Base-by-base conservation (phyloP, 192 early-diverging fungal genomes). In the Diversispora epigaea region DNA sequence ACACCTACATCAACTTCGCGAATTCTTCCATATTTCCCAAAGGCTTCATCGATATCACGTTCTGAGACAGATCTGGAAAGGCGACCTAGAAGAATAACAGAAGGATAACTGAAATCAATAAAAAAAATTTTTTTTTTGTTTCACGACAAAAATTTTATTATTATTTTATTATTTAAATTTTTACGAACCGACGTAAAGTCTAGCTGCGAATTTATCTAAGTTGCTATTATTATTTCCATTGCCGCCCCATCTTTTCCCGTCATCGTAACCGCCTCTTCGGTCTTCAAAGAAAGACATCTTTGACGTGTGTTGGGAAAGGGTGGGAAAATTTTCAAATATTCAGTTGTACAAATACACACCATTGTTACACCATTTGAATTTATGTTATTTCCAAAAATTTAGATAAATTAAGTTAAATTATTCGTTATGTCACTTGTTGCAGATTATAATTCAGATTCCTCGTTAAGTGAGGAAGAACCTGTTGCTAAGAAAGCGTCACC, bases 371-470 rank as follows among this genome's bases (percentile, higher is more conserved):
- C 50, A 17, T 9, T 54, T 54, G 4, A 17, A 11, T 11, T 52
- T 54, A 17, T 17, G 4, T 54, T 17, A 54, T 17, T 17, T 10
- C 12, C 12, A 54, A 50, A 8, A 17, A 54, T 4, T 54, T 4
- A 10, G 12, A 54, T 54, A 12, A 12, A 50, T 58, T 60, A 7
- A 60, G 0, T 21, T 60, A 11, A 60, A 17, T 15, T n/a, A 21
- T 64, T 22, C 43, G 62, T 22, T 6, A 73, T 73, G 71, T 73
- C 71, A 12, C 52, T 73, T n/a, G 71, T 73, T 61, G 71, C 71
- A 46, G 71, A 73, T 73, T 73, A 73, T 45, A 39, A 32, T 17
- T 73, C 71, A 12, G 71, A 73, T 21, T 6, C 32, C 12, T 54
- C 39, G 32, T n/a, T 10, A 15, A 54, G 41, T 11, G 44, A 47